Evolutionary conservation across 1,284 basidiomycete genomes (phyloP), one percentile per base, ranked within the genome.

Genomic region (Mycena sp.): DNA sequence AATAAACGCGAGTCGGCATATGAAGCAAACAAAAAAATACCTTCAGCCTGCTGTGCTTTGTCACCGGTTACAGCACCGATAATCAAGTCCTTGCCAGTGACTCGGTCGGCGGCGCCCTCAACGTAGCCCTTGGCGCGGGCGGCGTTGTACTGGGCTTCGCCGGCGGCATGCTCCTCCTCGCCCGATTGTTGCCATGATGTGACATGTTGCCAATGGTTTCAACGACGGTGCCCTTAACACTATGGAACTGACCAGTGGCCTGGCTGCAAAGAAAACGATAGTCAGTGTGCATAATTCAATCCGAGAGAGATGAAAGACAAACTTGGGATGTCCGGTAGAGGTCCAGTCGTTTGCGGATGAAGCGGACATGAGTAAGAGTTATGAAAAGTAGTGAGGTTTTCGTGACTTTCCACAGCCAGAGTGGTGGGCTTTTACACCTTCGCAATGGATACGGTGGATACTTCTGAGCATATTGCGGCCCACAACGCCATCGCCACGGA

Each of bases 31-130:
- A n/a, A 2, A 5, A 2, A 38, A 52, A 4, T 30, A 80, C 88
- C 88, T 23, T 78, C 35, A n/a, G 72, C 67, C 73, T 90, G 82
- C 73, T 89, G 84, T 28, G 79, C 54, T 72, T 85, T 83, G 76
- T 91, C 88, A 37, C 87, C 87, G 19, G 80, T 83, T 44, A 89
- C 63, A 7, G 89, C 85, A 37, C 86, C 89, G 28, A 86, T 80
- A 30, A 90, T 75, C 29, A 85, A 76, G 69, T 89, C 87, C 69
- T 51, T 58, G 53, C 62, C 89, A 88, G 55, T 77, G 74, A 85
- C 43, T 63, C 83, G 83, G 72, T 89, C 88, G 7, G 76, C 61
- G n/a, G 77, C 73, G 43, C 89, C 89, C 67, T 90, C 83, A 21
- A 76, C 83, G 59, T 78, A 85, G 17, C 79, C 83, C 70, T 85